phyloP scores from a whole-genome alignment of 2,329 filamentous ascomycete genomes.

The Verticillium albo-atrum region DNA sequence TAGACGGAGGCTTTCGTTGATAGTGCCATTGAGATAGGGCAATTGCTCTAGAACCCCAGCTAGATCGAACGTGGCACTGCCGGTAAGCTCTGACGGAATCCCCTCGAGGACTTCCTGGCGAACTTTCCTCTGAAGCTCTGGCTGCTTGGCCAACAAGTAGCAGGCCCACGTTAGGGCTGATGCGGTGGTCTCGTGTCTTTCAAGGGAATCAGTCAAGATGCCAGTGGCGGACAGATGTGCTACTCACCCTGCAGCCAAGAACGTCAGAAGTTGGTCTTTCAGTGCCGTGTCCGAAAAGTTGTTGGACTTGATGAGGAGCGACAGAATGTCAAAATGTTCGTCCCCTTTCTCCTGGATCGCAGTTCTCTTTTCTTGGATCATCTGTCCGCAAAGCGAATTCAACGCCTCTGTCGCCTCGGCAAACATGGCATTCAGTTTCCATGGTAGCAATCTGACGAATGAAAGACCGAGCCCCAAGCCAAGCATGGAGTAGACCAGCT shows the following conservation, averaged over 20 bases:
- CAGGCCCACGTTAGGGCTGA: slow-evolving; percentile 58
- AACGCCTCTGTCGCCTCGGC: slow-evolving; percentile 27
- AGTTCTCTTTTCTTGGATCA: slow-evolving; percentile 43
- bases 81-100: slow-evolving; percentile 27
- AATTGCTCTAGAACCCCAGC: slow-evolving; percentile 55
- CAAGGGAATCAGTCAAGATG: neutral
- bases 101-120: slow-evolving; percentile 54
- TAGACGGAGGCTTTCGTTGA: slow-evolving; percentile 63
- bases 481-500: slow-evolving; percentile 35
- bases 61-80: slow-evolving; percentile 24
- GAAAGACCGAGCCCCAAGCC: slow-evolving; percentile 29
- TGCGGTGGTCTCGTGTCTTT: slow-evolving; percentile 61
- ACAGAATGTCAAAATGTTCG: slow-evolving; percentile 61
- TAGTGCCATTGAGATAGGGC: slow-evolving; percentile 65
- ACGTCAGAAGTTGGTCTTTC: slow-evolving; percentile 51
- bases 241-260: slow-evolving; percentile 48
- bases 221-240: neutral
- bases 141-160: slow-evolving; percentile 56
- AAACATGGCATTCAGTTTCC: slow-evolving; percentile 38
- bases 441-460: slow-evolving; percentile 36
- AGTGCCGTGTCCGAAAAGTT: slow-evolving; percentile 48
- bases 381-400: slow-evolving; percentile 34
- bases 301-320: slow-evolving; percentile 45
- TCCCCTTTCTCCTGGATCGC: slow-evolving; percentile 37
- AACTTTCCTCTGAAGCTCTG: slow-evolving; percentile 51